A percentile compares a stretch with the other conserved stretches of the same genome.
Conservation (phyloP, 169 alveolate species). For the Cryptosporidium ubiquitum region DNA sequence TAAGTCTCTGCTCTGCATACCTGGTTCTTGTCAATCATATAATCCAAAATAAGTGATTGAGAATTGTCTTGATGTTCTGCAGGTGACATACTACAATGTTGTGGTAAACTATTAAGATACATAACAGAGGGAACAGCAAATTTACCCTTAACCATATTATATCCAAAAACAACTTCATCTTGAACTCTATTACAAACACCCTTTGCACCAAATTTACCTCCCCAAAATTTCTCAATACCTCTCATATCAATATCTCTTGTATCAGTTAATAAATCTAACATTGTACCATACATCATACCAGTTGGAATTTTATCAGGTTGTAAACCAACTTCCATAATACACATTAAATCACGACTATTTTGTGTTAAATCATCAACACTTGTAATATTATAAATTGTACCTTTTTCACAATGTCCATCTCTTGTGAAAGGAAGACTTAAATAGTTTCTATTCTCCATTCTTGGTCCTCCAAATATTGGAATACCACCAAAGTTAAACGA, state of each 20-base stretch:
- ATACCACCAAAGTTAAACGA: conserved; percentile 10
- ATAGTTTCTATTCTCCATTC: conserved; percentile 22
- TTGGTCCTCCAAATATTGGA: conserved; percentile 55
- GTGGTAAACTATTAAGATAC: conserved; percentile 33
- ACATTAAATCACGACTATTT: conserved; percentile 66
- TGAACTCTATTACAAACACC: conserved; percentile 41
- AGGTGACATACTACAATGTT: conserved; percentile 33
- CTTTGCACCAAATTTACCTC: conserved; percentile 63
- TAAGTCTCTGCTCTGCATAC: conserved; percentile 55
- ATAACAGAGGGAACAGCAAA: conserved; percentile 46
- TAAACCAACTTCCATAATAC: conserved; percentile 54
- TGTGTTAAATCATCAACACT: conserved; percentile 39
- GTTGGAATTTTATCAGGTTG: conserved; percentile 41
- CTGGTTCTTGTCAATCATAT: conserved; percentile 57
- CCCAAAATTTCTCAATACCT: conserved; percentile 29
- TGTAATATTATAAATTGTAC: conserved; percentile 62
- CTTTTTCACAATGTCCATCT: conserved; percentile 72
- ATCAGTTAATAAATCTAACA: conserved; percentile 56
- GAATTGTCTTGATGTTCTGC: conserved; percentile 63
- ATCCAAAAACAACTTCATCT: conserved; percentile 49
- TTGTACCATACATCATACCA: conserved; percentile 64
- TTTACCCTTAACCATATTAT: conserved; percentile 60
- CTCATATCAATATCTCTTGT: conserved; percentile 23
- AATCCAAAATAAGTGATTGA: conserved; percentile 63
- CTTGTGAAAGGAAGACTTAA: conserved; percentile 41